Conservation (phyloP, 768 basidiomycete genomes). For the Trametes gibbosa region DNA sequence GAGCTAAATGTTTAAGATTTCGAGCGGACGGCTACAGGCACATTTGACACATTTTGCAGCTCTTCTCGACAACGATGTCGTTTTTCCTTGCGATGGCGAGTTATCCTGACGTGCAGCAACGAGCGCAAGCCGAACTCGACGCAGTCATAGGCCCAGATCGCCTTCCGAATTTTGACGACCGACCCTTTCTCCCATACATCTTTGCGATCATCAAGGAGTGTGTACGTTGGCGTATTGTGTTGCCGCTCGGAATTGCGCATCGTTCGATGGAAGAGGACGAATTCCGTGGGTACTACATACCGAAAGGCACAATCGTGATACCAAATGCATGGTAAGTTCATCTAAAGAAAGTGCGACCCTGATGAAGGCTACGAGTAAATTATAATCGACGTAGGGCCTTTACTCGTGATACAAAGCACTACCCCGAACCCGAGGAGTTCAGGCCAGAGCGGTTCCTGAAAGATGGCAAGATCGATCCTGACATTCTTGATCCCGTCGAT, state of each 20-base stretch:
- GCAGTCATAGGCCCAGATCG: slow-evolving; percentile 16
- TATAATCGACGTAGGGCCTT: background rate
- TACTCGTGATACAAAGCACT: background rate
- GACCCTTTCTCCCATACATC: slow-evolving; percentile 13
- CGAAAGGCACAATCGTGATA: slow-evolving; percentile 11
- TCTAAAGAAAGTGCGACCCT: background rate
- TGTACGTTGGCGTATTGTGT: slow-evolving; percentile 15
- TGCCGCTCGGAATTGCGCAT: slow-evolving; percentile 31
- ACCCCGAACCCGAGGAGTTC: slow-evolving; percentile 14
- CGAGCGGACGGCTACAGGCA: too few species aligned
- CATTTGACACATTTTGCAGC: background rate
- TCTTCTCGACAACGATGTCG: background rate
- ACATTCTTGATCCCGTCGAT: slow-evolving; percentile 1
- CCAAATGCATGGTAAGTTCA: slow-evolving; percentile 11
- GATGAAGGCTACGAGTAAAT: background rate
- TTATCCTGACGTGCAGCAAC: slow-evolving; percentile 10
- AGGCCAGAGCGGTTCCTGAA: slow-evolving; percentile 11
- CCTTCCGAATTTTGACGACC: slow-evolving; percentile 16
- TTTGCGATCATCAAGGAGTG: slow-evolving; percentile 12
- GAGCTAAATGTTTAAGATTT: too few species aligned
- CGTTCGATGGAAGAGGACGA: slow-evolving; percentile 12
- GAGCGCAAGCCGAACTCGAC: slow-evolving; percentile 19
- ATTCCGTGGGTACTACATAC: slow-evolving; percentile 10
- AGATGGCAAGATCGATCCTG: slow-evolving; percentile 1
- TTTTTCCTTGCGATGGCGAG: slow-evolving; percentile 20